A percentile compares a stretch with the other conserved stretches of the same genome.
Conservation (phyloP, 495 filamentous ascomycete species). For the Acidomyces sp. region DNA sequence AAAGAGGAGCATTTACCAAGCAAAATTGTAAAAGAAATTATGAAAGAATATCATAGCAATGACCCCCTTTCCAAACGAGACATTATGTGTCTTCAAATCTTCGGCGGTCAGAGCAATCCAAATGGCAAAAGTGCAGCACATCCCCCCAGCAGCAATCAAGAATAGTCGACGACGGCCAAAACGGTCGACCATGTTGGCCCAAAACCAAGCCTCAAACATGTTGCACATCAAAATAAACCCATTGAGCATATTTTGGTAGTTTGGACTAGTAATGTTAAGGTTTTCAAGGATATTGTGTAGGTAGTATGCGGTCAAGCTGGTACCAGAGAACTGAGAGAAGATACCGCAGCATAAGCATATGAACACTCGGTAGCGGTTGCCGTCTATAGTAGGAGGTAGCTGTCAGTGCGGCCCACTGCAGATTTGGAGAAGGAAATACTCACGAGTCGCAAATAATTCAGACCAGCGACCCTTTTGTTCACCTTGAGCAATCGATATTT, state of each 20-base stretch:
- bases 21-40: conserved; percentile 10
- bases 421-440: background rate
- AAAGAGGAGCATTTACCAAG: conserved; percentile 1
- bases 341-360: conserved; percentile 2
- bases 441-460: background rate
- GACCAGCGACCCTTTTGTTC: conserved; percentile 5
- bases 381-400: background rate
- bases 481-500: conserved; percentile 1
- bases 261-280: background rate
- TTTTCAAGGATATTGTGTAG: conserved; percentile 1
- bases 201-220: conserved; percentile 7
- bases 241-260: conserved; percentile 8
- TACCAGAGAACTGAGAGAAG: conserved; percentile 7
- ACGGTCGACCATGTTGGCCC: conserved; percentile 9
- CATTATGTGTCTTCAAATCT: background rate
- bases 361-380: conserved; percentile 7
- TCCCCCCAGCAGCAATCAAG: conserved; percentile 8
- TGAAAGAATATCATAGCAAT: conserved; percentile 9
- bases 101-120: conserved; percentile 17
- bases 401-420: background rate
- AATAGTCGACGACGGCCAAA: conserved; percentile 12
- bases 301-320: background rate
- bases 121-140: conserved; percentile 12
- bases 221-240: conserved; percentile 6
- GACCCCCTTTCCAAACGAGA: background rate